phyloP scores from a whole-genome alignment of 495 filamentous ascomycete species.

The Hypoxylon crocopeplum region DNA sequence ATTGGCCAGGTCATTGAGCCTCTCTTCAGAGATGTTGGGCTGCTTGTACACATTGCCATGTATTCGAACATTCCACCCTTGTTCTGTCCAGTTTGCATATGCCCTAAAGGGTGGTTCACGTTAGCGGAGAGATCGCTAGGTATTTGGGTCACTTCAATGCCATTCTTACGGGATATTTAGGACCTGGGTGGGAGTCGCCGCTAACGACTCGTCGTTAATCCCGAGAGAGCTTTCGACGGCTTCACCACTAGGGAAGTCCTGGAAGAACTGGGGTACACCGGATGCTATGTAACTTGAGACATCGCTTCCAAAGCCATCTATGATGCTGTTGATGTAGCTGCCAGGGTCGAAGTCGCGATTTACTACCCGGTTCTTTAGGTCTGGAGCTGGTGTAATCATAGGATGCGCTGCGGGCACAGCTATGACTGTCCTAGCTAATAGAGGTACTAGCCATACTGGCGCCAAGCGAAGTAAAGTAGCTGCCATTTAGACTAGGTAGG shows the following conservation, averaged over 20 bases:
- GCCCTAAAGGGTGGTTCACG: slow-evolving; percentile 45
- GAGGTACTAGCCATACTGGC: slow-evolving; percentile 25
- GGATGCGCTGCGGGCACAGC: slow-evolving; percentile 46
- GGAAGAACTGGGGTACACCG: slow-evolving; percentile 71
- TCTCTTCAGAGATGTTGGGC: slow-evolving; percentile 67
- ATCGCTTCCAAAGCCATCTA: slow-evolving; percentile 50
- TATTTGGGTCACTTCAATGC: background rate
- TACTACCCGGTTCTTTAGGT: slow-evolving; percentile 42
- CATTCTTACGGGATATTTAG: slow-evolving; percentile 66
- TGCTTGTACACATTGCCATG: slow-evolving; percentile 83
- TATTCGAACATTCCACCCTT: slow-evolving; percentile 77
- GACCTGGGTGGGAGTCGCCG: slow-evolving; percentile 69
- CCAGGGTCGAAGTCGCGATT: slow-evolving; percentile 47
- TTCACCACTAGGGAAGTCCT: slow-evolving; percentile 67
- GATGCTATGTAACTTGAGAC: slow-evolving; percentile 68
- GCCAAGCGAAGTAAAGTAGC: background rate
- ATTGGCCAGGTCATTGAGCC: slow-evolving; percentile 71
- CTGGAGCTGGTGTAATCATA: slow-evolving; percentile 56
- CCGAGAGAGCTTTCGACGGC: slow-evolving; percentile 65
- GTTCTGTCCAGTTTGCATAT: slow-evolving; percentile 82
- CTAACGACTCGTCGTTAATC: slow-evolving; percentile 61
- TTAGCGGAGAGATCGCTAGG: background rate
- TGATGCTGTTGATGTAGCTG: slow-evolving; percentile 56
- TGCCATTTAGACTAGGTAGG: slow-evolving; percentile 5
- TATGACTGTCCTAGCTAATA: slow-evolving; percentile 15